A percentile compares a stretch with the other conserved stretches of the same genome.
Evolutionary conservation across 805 yeast species (phyloP).

Genomic region (Candida coquimbonensis): DNA sequence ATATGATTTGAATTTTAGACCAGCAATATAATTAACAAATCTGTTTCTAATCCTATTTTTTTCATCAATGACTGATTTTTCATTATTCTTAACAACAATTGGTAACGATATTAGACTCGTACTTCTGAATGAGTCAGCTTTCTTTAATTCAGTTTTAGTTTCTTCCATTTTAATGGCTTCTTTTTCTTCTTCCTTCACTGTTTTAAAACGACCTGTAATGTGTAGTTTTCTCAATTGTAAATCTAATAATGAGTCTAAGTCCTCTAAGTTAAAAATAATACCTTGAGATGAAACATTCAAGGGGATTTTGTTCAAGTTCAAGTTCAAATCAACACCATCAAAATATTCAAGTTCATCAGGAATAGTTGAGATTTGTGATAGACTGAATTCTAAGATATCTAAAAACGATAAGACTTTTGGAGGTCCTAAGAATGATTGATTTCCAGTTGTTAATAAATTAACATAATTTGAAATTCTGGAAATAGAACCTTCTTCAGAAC

Average conservation of each 20-base stretch:
- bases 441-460: slow-evolving; percentile 42
- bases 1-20: slow-evolving; percentile 38
- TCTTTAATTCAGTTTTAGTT: slow-evolving; percentile 13
- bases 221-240: slow-evolving; percentile 20
- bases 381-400: slow-evolving; percentile 59
- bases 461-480: slow-evolving; percentile 48
- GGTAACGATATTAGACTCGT: slow-evolving; percentile 12
- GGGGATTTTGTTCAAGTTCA: slow-evolving; percentile 35
- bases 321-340: slow-evolving; percentile 30
- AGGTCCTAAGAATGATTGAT: slow-evolving; percentile 47
- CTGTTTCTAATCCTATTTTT: slow-evolving; percentile 24
- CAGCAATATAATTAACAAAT: slow-evolving; percentile 39
- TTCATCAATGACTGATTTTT: slow-evolving; percentile 19
- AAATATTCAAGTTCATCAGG: slow-evolving; percentile 23
- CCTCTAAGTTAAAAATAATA: slow-evolving; percentile 35
- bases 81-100: slow-evolving; percentile 17
- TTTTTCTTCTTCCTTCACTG: slow-evolving; percentile 15
- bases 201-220: slow-evolving; percentile 16
- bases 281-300: slow-evolving; percentile 22
- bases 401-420: slow-evolving; percentile 63
- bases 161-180: slow-evolving; percentile 11
- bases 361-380: slow-evolving; percentile 32
- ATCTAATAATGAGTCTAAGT: slow-evolving; percentile 31
- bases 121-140: slow-evolving; percentile 6
- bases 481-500: slow-evolving; percentile 38